Base-by-base conservation (phyloP, 768 basidiomycete genomes). In the Neoboletus brunneissimus region DNA sequence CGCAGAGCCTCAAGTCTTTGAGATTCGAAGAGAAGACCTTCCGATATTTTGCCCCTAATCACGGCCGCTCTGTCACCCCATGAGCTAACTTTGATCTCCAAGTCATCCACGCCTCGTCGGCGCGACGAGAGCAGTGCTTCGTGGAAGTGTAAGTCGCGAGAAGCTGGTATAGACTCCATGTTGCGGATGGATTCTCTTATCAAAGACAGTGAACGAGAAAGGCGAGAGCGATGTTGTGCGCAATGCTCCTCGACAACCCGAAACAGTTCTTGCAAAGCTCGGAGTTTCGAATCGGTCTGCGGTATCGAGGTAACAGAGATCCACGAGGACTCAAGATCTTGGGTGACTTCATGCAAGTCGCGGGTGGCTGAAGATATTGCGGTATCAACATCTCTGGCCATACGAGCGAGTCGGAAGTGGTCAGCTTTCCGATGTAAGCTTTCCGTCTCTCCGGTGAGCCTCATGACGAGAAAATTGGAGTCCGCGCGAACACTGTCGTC, bases 401-500 rank as follows among this genome's bases (percentile, higher is more conserved):
- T 74, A 34, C 73, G 73, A 15, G 83, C 80, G 20, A 87, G 70
- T 25, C 75, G 73, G 54, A 88, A 71, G 58, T 81, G 79, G 31
- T 75, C 70, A 15, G 75, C 72, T 42, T 80, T 77, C 53, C 79
- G 77, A 20, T 76, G 68, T 32, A 91, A 68, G 11, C 65, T 67
- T 51, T 84, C 81, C 35, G 84, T 55, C 29, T 72, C 76, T n/a
- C 83, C 84, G 4, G 76, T 76, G 16, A 91, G 77, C 55, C 80
- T 75, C 74, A 91, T 82, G 48, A 83, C 74, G 62, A 83, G 83
- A n/a, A 81, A 71, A 67, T 93, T 91, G 44, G 81, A 80, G 66
- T 90, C 85, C 13, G 79, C 67, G 31, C 91, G 85, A 55, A 91
- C 85, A 52, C 76, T 73, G 41, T 81, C 79, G 65, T 95, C 87